Percentiles rank a stretch among this genome's conserved stretches.
Evolutionary conservation across 2,329 filamentous ascomycete species (phyloP).

Genomic region (Penicillium verrucosum): DNA sequence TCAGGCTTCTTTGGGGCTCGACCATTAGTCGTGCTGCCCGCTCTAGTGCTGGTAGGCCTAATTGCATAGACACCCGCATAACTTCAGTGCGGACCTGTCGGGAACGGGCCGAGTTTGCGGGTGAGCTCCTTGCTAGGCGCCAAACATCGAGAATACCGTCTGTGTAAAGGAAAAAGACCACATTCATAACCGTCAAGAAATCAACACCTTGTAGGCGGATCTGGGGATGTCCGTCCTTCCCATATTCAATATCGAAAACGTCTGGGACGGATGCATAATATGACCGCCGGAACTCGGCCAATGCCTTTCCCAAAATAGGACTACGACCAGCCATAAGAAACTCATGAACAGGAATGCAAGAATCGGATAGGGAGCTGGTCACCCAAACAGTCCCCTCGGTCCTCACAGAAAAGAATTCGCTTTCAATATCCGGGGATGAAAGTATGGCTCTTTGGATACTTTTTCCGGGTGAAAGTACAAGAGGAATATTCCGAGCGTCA

Average conservation of each 20-base stretch:
- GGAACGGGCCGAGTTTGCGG: constrained; percentile 66
- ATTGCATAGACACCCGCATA: constrained; percentile 74
- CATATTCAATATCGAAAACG: constrained; percentile 55
- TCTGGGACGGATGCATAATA: constrained; percentile 60
- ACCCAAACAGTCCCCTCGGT: constrained; percentile 39
- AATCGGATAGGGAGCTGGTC: constrained; percentile 60
- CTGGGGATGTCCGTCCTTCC: constrained; percentile 51
- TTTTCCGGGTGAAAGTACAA: constrained; percentile 18
- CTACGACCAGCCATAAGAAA: constrained; percentile 78
- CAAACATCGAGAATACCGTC: constrained; percentile 80
- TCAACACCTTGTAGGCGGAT: constrained; percentile 70
- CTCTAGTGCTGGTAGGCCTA: constrained; percentile 71
- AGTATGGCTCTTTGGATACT: constrained; percentile 44
- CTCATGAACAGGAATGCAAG: constrained; percentile 75
- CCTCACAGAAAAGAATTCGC: constrained; percentile 31
- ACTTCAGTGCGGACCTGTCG: constrained; percentile 77
- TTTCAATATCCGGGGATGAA: constrained; percentile 46
- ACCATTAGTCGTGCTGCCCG: constrained; percentile 73
- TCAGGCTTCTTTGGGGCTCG: constrained; percentile 60
- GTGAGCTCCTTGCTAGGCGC: constrained; percentile 69
- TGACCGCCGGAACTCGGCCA: constrained; percentile 56
- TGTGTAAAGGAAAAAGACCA: constrained; percentile 76
- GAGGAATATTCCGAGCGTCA: constrained; percentile 41
- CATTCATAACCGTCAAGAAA: constrained; percentile 72
- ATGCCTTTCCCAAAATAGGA: constrained; percentile 59